Conservation (phyloP, 192 early-diverging fungal genomes). For the Backusella luteola region DNA sequence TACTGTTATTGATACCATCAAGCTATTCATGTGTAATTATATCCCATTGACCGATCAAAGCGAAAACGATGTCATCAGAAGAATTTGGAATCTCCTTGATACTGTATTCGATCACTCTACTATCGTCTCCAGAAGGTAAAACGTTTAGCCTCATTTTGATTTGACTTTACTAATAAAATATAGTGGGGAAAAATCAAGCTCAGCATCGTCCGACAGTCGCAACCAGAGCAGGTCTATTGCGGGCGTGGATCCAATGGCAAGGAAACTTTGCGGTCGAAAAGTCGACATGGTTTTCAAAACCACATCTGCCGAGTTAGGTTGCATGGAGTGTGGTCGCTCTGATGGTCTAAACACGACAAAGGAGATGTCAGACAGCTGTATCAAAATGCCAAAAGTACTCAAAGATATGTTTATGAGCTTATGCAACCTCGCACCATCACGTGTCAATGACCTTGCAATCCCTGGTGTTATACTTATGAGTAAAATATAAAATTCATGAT, state of each 20-base stretch:
- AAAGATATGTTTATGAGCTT: neutral
- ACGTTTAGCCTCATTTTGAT: neutral
- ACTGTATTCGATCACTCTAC: neutral
- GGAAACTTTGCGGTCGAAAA: neutral
- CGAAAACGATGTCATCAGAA: neutral
- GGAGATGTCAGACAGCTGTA: neutral
- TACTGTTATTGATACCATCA: neutral
- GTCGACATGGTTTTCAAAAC: neutral
- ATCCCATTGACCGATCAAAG: neutral
- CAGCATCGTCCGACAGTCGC: neutral
- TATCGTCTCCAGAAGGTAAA: neutral
- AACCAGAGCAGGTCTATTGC: neutral
- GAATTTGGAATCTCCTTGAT: neutral
- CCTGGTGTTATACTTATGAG: neutral
- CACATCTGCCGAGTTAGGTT: neutral
- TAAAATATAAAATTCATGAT: neutral
- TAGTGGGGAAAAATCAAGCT: neutral
- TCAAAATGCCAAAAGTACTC: neutral
- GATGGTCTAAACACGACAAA: neutral
- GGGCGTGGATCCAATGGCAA: neutral
- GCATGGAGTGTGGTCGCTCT: neutral
- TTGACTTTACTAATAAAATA: neutral
- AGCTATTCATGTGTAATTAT: slow-evolving; percentile 1
- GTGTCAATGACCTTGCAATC: neutral
- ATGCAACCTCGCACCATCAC: neutral